Evolutionary conservation across 2,329 filamentous ascomycete genomes (phyloP).

Genomic region (Arthrobotrys iridis): DNA sequence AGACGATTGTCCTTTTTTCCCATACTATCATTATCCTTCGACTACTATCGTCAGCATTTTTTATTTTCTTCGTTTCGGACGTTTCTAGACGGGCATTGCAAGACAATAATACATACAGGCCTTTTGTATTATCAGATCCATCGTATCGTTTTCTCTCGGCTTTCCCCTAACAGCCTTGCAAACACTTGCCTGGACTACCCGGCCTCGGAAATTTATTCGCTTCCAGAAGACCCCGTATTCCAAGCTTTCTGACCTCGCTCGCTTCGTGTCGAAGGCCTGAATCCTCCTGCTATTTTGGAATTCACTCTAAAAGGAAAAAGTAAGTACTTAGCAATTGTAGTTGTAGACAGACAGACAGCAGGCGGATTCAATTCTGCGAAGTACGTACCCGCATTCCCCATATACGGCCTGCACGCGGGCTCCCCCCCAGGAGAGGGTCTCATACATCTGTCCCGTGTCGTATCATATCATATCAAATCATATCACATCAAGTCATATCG

Average conservation of each 20-base stretch:
- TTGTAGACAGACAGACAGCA: conserved; percentile 11
- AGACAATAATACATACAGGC: conserved; percentile 3
- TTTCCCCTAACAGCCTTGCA: conserved; percentile 20
- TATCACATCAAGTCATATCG: not conserved
- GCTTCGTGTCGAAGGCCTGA: conserved; percentile 38
- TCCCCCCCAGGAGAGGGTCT: not conserved
- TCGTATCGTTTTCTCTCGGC: conserved; percentile 22
- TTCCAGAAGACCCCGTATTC: conserved; percentile 34
- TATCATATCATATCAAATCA: not conserved
- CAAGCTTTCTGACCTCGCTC: conserved; percentile 16
- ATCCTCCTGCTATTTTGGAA: conserved; percentile 40
- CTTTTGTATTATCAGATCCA: conserved; percentile 49
- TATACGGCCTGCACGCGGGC: not conserved
- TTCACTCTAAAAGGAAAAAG: not conserved
- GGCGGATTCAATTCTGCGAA: not conserved
- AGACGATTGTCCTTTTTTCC: conserved; percentile 13
- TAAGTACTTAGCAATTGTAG: conserved; percentile 14
- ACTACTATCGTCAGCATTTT: not conserved
- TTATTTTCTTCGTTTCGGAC: not conserved
- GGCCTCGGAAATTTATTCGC: conserved; percentile 45
- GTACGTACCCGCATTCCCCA: not conserved
- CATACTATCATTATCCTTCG: not conserved
- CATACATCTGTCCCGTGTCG: not conserved
- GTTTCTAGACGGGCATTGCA: conserved; percentile 10
- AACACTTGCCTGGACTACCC: conserved; percentile 38